A percentile compares a stretch with the other conserved stretches of the same genome.
Conservation (phyloP, 2,329 filamentous ascomycete species). For the Thermochaetoides dissita region DNA sequence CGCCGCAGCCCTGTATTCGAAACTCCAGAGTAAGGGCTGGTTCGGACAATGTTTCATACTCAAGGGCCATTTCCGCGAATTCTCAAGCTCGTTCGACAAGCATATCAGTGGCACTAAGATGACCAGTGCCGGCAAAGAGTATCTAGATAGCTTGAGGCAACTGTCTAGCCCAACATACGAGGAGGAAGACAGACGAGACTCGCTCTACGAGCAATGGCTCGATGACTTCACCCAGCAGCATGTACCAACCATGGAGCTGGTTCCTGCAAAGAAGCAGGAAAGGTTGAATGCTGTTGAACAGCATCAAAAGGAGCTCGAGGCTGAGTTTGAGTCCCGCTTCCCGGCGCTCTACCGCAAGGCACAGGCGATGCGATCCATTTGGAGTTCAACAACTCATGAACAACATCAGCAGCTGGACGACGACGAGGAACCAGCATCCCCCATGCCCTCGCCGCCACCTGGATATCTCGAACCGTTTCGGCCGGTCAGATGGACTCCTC, state of each 20-base stretch:
- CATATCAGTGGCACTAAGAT: conserved; percentile 33
- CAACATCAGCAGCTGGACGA: neutral
- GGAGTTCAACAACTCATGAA: neutral
- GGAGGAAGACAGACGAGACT: conserved; percentile 15
- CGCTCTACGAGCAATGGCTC: conserved; percentile 32
- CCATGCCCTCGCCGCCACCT: too few species aligned
- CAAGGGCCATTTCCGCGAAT: conserved; percentile 42
- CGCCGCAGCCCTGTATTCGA: conserved; percentile 30
- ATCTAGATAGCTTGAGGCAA: conserved; percentile 26
- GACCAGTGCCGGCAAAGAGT: conserved; percentile 26
- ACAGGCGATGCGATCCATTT: conserved; percentile 19
- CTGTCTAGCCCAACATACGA: conserved; percentile 19
- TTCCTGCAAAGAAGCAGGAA: conserved; percentile 25
- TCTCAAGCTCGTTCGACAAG: conserved; percentile 37
- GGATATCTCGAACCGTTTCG: neutral
- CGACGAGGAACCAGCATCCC: too few species aligned
- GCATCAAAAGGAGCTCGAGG: conserved; percentile 35
- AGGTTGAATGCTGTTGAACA: conserved; percentile 27
- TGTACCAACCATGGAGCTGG: conserved; percentile 23
- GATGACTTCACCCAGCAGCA: conserved; percentile 30
- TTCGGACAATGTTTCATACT: conserved; percentile 37
- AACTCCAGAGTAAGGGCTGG: conserved; percentile 35
- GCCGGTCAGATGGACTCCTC: conserved; percentile 9
- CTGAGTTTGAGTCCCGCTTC: conserved; percentile 32
- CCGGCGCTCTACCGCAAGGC: conserved; percentile 33